Conservation (phyloP, 257 asterid species). For the Solanum lignicaule region DNA sequence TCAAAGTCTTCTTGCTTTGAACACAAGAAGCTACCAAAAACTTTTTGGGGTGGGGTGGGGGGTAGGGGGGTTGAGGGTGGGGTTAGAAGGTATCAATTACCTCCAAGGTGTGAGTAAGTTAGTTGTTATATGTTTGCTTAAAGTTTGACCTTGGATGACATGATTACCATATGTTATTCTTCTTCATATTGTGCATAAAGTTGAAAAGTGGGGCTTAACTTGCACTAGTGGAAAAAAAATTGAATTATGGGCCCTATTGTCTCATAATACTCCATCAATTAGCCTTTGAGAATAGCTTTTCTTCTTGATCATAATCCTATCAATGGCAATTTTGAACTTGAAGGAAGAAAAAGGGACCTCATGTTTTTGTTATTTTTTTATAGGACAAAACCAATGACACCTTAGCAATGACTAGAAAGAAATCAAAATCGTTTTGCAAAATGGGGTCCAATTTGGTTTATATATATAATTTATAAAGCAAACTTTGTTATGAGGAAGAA, state of each 20-base stretch:
- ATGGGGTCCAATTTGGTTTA: background rate
- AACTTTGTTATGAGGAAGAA: background rate
- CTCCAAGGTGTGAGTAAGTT: constrained; percentile 24
- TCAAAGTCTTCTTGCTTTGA: constrained; percentile 35
- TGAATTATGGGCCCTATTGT: constrained; percentile 41
- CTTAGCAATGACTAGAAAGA: background rate
- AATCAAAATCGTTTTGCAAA: background rate
- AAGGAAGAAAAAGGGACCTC: background rate
- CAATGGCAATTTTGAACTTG: constrained; percentile 26
- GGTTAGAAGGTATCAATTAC: constrained; percentile 3
- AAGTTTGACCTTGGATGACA: constrained; percentile 34
- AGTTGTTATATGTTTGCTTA: constrained; percentile 30
- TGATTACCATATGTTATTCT: constrained; percentile 17
- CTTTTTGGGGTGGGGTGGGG: constrained; percentile 9
- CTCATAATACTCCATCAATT: constrained; percentile 44
- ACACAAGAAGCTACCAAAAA: constrained; percentile 35
- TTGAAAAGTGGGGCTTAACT: constrained; percentile 34
- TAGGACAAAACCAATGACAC: background rate
- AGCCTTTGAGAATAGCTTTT: constrained; percentile 29
- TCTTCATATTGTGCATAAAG: constrained; percentile 18
- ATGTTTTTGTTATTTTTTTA: background rate
- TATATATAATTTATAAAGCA: background rate
- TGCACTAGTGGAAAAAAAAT: constrained; percentile 35
- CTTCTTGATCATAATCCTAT: constrained; percentile 30
- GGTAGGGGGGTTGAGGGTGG: background rate